Base-by-base conservation (phyloP, 2,329 filamentous ascomycete genomes). In the Claviceps quebecensis region DNA sequence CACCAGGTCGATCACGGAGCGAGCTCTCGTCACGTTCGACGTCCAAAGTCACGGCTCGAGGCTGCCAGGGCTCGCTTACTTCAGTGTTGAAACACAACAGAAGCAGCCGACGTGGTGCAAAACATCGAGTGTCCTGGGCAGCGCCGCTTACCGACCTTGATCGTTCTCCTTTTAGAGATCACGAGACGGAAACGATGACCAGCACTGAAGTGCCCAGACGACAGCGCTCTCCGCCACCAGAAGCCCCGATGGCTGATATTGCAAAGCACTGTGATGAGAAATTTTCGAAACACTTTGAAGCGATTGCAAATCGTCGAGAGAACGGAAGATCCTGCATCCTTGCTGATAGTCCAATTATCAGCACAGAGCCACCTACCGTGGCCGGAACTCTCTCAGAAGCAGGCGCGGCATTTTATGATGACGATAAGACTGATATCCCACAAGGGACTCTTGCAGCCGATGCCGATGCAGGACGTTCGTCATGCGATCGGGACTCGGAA, bases 221-320 rank as follows among this genome's bases (percentile, higher is more conserved):
- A 36, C 62, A 61, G 6, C 57, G 62, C 6, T 76, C 74, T 7
- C 74, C 74, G 5, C 74, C 74, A 1, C 73, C 73, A 6, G 58
- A 64, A 8, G 60, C 57, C 9, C 56, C 62, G 1, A 58, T 68
- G 8, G 57, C 63, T 22, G 61, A 69, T 7, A 57, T 72, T 5
- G 61, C 59, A 2, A 64, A 61, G 2, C 61, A 64, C 7, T 38
- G 41, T 23, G 64, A 66, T 48, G 59, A 65, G 36, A 68, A 64
- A 48, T 78, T 76, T 48, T 63, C 60, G 17, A 67, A 67, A n/a
- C 74, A 77, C 56, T 78, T 78, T 55, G 65, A 67, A 29, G 66
- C 65, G 0, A 64, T 75, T 40, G 69, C 66, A n/a, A 64, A 60
- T 22, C 66, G 67, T 17, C 58, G 61, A 49, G 63, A 61, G 41